These are phyloP conservation scores for Porphyridium purpureum DNA, from an alignment of 23 red algal species.

Conservation along the genomic window DNA sequence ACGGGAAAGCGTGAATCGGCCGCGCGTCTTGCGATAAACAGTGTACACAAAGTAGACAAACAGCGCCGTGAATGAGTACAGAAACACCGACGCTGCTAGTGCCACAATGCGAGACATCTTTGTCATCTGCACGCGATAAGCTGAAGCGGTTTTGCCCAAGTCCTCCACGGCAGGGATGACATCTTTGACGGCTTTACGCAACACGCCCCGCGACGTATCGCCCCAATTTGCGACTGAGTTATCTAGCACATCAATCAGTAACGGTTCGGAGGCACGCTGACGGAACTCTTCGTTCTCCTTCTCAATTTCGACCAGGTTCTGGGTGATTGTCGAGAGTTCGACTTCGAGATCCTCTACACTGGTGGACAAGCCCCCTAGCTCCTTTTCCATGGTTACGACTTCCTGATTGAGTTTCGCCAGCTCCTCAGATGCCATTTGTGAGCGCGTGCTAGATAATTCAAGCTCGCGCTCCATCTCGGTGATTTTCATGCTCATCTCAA, in stretches of 20 bases:
- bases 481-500: too few species aligned
- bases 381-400: too few species aligned
- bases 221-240: slow-evolving; percentile 40
- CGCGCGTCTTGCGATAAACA: slow-evolving; percentile 25
- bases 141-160: slow-evolving; percentile 18
- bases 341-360: slow-evolving; percentile 31
- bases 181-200: slow-evolving; percentile 39
- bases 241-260: slow-evolving; percentile 39
- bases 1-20: slow-evolving; percentile 37
- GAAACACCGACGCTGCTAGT: slow-evolving; percentile 24
- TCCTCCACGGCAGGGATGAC: slow-evolving; percentile 27
- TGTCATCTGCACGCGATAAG: slow-evolving; percentile 17
- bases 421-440: too few species aligned
- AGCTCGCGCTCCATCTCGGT: too few species aligned
- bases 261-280: slow-evolving; percentile 25
- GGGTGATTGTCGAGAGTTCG: slow-evolving; percentile 26
- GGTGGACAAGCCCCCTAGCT: too few species aligned
- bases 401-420: too few species aligned
- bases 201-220: slow-evolving; percentile 32
- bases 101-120: slow-evolving; percentile 29
- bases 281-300: slow-evolving; percentile 33
- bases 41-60: slow-evolving; percentile 7
- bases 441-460: too few species aligned
- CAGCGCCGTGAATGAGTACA: slow-evolving; percentile 31
- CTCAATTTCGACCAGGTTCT: slow-evolving; percentile 26